Base-by-base conservation (phyloP, 257 asterid genomes). In the Nicotiana otophora region DNA sequence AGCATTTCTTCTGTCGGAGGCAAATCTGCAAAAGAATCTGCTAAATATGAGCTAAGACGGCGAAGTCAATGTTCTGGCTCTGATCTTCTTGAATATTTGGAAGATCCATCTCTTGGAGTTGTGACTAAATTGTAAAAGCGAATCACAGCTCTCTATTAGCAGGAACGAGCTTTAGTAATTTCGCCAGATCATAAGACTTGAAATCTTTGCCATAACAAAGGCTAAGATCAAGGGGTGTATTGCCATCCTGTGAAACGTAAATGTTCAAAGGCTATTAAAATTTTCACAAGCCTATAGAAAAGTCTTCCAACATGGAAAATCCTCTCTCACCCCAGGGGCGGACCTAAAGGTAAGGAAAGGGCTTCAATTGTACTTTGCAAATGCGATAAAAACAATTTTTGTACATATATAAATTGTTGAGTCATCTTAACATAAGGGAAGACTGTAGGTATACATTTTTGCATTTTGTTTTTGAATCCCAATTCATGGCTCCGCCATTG, bases 181-280 rank as follows among this genome's bases (percentile, higher is more conserved):
- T 96, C 86, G 97, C 89, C 72, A 96, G 91, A 76, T 96, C 99
- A 77, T 94, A 92, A 9, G 99, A 94, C 88, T 96, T 96, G 91
- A 92, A 96, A 53, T 96, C 99, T 89, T 91, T 94, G 51, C 99
- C 99, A 58, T 96, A 96, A 66, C 98, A 94, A 58, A 94, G 70
- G 90, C 97, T 84, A 33, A 96, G 91, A 87, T 93, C 99, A 62
- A 93, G 86, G 19, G 98, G 83, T 36, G 96, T 89, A 14, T 86
- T 84, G 20, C 98, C 98, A 72, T 85, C 94, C 99, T 96, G 92
- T 92, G 90, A 70, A 82, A 33, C 69, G 83, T 5, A 72, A 26
- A 63, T 65, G 5, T 14, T 28, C 64, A 57, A 34, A 48, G 15
- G 67, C 54, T 61, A 33, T 7, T 5, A 28, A 42, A 20, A 4